Percentiles rank a stretch among this genome's conserved stretches.
These are phyloP conservation scores for Vitis hybrid DNA, from an alignment of 177 flowering plant species.

Conservation along the genomic window DNA sequence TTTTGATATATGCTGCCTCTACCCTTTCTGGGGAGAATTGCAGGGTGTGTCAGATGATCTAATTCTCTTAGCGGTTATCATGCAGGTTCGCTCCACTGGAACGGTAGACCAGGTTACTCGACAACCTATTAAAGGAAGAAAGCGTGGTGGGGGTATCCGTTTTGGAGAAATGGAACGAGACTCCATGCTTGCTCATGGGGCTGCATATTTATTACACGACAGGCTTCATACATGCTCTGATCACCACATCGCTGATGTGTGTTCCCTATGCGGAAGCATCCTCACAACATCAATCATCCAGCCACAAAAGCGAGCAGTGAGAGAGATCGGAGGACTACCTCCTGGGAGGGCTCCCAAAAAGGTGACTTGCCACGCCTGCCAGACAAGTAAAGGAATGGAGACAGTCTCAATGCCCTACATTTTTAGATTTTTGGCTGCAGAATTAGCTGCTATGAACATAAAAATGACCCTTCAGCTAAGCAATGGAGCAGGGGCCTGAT, in stretches of 20 bases:
- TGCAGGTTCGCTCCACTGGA: conserved; percentile 92
- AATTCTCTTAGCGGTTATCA: background rate
- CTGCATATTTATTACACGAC: conserved; percentile 87
- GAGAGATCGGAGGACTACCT: conserved; percentile 54
- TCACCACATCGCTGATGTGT: conserved; percentile 84
- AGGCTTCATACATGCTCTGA: conserved; percentile 92
- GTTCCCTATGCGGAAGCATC: conserved; percentile 84
- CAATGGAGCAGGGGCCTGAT: conserved; percentile 35
- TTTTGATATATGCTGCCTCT: no score
- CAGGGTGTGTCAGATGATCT: no score
- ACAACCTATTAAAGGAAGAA: conserved; percentile 93
- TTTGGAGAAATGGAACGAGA: conserved; percentile 99
- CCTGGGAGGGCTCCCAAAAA: conserved; percentile 59
- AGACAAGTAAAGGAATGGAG: conserved; percentile 88
- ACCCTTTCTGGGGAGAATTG: no score
- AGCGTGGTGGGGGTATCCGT: conserved; percentile 90
- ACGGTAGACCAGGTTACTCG: conserved; percentile 72
- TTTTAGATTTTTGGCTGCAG: conserved; percentile 82
- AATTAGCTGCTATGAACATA: conserved; percentile 93
- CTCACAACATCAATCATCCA: conserved; percentile 63
- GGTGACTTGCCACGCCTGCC: conserved; percentile 71
- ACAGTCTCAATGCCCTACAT: conserved; percentile 96
- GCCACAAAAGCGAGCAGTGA: conserved; percentile 44
- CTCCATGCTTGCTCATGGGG: conserved; percentile 90
- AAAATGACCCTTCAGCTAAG: conserved; percentile 69